A percentile compares a stretch with the other conserved stretches of the same genome.
Evolutionary conservation across 495 filamentous ascomycete species (phyloP).

Genomic region (Talaromyces ruber): DNA sequence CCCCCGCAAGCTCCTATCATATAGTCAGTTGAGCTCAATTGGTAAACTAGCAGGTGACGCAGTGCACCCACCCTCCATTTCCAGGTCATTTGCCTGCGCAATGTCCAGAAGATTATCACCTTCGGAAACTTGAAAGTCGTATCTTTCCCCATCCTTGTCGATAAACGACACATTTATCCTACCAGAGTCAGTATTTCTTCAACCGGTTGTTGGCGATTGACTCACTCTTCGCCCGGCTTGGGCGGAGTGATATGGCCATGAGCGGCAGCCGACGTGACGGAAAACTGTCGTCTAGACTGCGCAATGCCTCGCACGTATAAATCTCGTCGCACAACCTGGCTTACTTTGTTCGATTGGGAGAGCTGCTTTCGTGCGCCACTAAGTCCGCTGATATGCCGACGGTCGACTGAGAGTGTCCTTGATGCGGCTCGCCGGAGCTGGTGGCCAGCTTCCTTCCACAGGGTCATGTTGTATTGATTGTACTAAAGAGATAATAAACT

Average conservation of each 20-base stretch:
- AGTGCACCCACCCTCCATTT: slow-evolving; percentile 73
- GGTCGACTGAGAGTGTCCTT: slow-evolving; percentile 14
- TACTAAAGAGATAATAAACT: neutral
- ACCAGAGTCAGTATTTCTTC: slow-evolving; percentile 4
- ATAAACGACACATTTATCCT: slow-evolving; percentile 89
- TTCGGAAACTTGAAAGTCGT: slow-evolving; percentile 68
- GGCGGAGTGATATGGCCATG: slow-evolving; percentile 81
- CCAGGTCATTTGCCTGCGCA: slow-evolving; percentile 86
- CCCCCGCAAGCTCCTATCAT: slow-evolving; percentile 77
- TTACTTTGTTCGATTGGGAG: neutral
- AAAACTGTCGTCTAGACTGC: slow-evolving; percentile 49
- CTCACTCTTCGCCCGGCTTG: slow-evolving; percentile 91
- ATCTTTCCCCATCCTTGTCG: slow-evolving; percentile 76
- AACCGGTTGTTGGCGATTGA: neutral
- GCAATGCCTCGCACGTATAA: slow-evolving; percentile 14
- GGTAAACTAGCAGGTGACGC: neutral
- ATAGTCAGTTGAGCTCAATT: neutral
- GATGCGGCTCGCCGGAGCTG: slow-evolving; percentile 28
- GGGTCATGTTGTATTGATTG: slow-evolving; percentile 18
- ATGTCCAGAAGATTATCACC: slow-evolving; percentile 93
- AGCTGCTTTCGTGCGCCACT: neutral
- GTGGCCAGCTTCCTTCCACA: slow-evolving; percentile 28
- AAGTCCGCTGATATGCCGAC: slow-evolving; percentile 2
- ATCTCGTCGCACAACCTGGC: neutral
- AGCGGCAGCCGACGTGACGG: slow-evolving; percentile 44